phyloP scores from a whole-genome alignment of 1,284 basidiomycete genomes.

The Taiwanofungus camphoratus region DNA sequence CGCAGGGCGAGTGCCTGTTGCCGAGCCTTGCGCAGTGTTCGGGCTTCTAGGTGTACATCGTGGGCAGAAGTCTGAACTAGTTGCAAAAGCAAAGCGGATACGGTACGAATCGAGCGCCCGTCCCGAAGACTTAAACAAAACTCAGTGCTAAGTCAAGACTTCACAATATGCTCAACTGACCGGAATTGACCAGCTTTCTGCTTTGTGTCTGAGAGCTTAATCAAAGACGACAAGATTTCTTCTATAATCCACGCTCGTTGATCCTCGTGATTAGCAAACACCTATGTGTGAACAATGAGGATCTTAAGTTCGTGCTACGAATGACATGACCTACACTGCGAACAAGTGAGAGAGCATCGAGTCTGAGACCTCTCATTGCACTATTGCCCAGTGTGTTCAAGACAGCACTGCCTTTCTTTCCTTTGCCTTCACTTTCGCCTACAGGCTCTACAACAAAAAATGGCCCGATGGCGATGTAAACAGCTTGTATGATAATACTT shows the following conservation, averaged over 20 bases:
- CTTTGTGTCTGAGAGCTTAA: conserved; percentile 85
- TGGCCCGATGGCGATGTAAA: conserved; percentile 88
- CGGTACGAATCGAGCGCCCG: conserved; percentile 83
- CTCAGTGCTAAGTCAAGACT: conserved; percentile 3
- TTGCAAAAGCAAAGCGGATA: conserved; percentile 88
- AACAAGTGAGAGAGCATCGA: conserved; percentile 80
- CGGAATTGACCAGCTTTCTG: conserved; percentile 83
- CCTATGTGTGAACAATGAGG: conserved; percentile 41
- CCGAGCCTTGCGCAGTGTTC: conserved; percentile 53
- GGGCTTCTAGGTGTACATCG: conserved; percentile 63
- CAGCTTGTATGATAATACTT: conserved; percentile 80
- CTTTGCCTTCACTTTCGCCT: conserved; percentile 42
- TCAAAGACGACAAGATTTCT: conserved; percentile 86
- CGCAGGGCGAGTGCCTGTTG: conserved; percentile 56
- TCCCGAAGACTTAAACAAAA: conserved; percentile 55
- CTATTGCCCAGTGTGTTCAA: conserved; percentile 61
- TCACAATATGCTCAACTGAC: conserved; percentile 35
- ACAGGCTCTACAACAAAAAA: conserved; percentile 79
- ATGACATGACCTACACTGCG: conserved; percentile 58
- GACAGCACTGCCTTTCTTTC: conserved; percentile 52
- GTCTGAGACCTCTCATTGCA: conserved; percentile 74
- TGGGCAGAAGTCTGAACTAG: conserved; percentile 93
- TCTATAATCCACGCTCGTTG: conserved; percentile 96
- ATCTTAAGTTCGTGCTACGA: conserved; percentile 6
- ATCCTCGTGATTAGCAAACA: conserved; percentile 85